Percentiles rank a stretch among this genome's conserved stretches.
These are phyloP conservation scores for Vanrija pseudolonga DNA, from an alignment of 1,284 basidiomycete genomes.

Conservation along the genomic window DNA sequence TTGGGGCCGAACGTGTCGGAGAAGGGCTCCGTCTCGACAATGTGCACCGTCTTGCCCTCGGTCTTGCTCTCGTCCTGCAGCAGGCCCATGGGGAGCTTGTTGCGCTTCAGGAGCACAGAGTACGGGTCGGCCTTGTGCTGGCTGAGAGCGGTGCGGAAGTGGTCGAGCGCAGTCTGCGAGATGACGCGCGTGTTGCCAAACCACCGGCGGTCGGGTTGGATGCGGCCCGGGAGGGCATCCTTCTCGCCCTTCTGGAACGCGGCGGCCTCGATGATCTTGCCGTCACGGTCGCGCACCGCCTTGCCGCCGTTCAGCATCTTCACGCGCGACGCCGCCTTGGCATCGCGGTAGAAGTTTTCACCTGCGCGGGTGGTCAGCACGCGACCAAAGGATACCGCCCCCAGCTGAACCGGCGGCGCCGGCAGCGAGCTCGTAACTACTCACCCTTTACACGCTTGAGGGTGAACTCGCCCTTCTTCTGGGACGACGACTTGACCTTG, in stretches of 20 bases:
- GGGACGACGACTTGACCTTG: conserved; percentile 32
- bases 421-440: background rate
- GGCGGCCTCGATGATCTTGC: conserved; percentile 85
- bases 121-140: conserved; percentile 87
- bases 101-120: conserved; percentile 81
- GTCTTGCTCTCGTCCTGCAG: conserved; percentile 81
- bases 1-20: conserved; percentile 89
- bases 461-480: conserved; percentile 37
- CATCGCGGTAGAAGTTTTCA: conserved; percentile 87
- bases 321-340: conserved; percentile 71
- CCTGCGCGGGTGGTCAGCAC: background rate
- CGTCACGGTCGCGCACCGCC: conserved; percentile 79
- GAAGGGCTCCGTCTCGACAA: conserved; percentile 91
- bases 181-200: conserved; percentile 98
- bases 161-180: conserved; percentile 89
- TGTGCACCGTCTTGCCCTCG: conserved; percentile 80
- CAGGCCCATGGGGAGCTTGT: conserved; percentile 92
- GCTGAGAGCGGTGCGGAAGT: conserved; percentile 81
- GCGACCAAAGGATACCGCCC: background rate
- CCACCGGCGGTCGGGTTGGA: conserved; percentile 90
- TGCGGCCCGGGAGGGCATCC: conserved; percentile 79
- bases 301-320: conserved; percentile 91
- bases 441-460: conserved; percentile 68
- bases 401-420: background rate
- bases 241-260: conserved; percentile 88